Evolutionary conservation across 768 basidiomycete species (phyloP).

Genomic region (Rhodotorula babjevae): DNA sequence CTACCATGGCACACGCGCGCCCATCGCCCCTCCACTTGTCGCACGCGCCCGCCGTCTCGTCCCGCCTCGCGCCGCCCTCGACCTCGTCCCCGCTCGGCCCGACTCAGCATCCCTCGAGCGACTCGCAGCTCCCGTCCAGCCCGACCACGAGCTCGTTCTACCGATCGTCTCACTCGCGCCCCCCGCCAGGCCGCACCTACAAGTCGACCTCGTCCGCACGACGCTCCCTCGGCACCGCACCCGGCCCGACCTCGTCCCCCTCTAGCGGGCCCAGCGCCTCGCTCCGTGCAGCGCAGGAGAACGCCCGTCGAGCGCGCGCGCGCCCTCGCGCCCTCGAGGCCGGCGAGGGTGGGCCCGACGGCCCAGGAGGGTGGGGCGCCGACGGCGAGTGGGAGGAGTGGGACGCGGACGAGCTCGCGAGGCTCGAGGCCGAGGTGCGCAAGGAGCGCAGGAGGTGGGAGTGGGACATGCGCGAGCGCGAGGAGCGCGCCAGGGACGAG

Average conservation of each 20-base stretch:
- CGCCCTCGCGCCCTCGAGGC: neutral
- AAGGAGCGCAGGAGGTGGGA: slow-evolving; percentile 12
- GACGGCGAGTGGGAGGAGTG: slow-evolving; percentile 31
- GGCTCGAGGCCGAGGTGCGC: slow-evolving; percentile 22
- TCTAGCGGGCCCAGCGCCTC: neutral
- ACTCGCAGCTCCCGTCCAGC: neutral
- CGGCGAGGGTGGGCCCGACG: neutral
- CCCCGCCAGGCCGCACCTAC: neutral
- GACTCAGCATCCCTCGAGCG: neutral
- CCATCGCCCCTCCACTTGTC: neutral
- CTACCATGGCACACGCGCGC: neutral
- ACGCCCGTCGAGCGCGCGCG: neutral
- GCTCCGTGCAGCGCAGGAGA: neutral
- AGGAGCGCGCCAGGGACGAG: slow-evolving; percentile 5
- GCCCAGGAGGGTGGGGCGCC: slow-evolving; percentile 23
- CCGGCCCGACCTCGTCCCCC: neutral
- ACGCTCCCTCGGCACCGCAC: too few species aligned
- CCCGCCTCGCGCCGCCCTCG: neutral
- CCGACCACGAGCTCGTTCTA: neutral
- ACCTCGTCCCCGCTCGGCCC: neutral
- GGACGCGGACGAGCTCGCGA: slow-evolving; percentile 6
- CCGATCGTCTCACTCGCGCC: neutral
- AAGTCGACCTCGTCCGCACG: neutral
- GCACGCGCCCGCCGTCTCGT: neutral
- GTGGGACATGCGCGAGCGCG: neutral